These are phyloP conservation scores for Trichoderma sp. DNA, from an alignment of 2,329 filamentous ascomycete genomes.

Conservation along the genomic window DNA sequence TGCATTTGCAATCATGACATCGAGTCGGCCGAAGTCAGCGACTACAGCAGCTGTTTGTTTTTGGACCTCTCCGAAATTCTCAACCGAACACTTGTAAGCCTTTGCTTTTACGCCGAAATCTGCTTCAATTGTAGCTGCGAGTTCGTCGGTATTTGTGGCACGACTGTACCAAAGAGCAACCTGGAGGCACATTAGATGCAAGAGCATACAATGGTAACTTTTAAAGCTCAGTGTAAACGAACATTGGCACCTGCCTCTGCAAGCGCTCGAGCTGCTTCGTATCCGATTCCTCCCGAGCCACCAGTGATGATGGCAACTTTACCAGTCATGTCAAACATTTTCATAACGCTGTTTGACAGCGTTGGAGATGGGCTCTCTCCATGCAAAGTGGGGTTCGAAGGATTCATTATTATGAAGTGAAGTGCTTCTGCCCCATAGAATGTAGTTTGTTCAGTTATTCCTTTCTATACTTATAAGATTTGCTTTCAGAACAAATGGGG, in stretches of 20 bases:
- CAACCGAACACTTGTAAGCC: conserved; percentile 24
- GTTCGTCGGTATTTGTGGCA: neutral
- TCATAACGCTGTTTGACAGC: conserved; percentile 29
- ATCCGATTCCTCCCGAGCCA: conserved; percentile 25
- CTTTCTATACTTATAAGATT: neutral
- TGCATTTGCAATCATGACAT: conserved; percentile 40
- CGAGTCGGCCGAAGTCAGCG: conserved; percentile 36
- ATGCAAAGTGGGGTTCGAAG: neutral
- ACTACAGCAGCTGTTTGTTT: conserved; percentile 32
- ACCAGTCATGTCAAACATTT: conserved; percentile 22
- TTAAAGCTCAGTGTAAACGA: neutral
- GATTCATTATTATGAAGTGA: neutral
- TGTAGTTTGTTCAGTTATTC: neutral
- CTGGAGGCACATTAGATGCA: neutral
- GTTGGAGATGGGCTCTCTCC: neutral
- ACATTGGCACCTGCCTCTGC: conserved; percentile 27
- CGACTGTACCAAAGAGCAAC: neutral
- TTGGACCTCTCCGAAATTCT: conserved; percentile 24
- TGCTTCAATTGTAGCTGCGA: conserved; percentile 16
- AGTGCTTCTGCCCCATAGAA: neutral
- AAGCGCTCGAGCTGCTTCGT: conserved; percentile 24
- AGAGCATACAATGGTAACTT: neutral
- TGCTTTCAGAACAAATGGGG: neutral
- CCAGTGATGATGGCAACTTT: conserved; percentile 26
- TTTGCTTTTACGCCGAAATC: conserved; percentile 26